Evolutionary conservation across 805 yeast genomes (phyloP).

Genomic region (Nakazawaea wickerhamii): DNA sequence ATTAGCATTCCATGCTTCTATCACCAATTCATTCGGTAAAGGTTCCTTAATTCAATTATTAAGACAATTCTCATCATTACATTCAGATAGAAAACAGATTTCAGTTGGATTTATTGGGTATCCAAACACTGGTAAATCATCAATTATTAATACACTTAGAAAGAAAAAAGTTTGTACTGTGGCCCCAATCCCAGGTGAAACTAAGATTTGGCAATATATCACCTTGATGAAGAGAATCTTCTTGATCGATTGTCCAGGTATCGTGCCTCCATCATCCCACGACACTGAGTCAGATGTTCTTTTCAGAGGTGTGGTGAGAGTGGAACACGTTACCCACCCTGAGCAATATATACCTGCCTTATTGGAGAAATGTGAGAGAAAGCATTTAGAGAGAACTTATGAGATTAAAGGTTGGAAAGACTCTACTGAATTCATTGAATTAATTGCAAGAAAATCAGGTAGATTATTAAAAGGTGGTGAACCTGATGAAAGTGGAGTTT

Average conservation of each 20-base stretch:
- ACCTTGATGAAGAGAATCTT: conserved; percentile 94
- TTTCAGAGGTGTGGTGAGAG: conserved; percentile 96
- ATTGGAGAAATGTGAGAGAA: conserved; percentile 75
- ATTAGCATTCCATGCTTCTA: conserved; percentile 95
- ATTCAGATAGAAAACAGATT: conserved; percentile 89
- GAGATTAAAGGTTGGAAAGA: conserved; percentile 87
- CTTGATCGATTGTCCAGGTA: conserved; percentile 97
- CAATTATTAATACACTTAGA: conserved; percentile 89
- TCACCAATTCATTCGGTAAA: conserved; percentile 95
- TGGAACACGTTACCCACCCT: conserved; percentile 93
- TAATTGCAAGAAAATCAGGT: conserved; percentile 89
- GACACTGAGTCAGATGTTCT: conserved; percentile 89
- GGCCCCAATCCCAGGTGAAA: conserved; percentile 98
- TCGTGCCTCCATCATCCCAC: conserved; percentile 89
- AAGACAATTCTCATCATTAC: conserved; percentile 88
- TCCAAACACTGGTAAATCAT: conserved; percentile 97
- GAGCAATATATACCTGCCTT: conserved; percentile 92
- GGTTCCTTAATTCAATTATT: conserved; percentile 91
- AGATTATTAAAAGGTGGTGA: conserved; percentile 95
- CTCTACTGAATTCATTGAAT: conserved; percentile 77
- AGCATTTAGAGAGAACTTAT: conserved; percentile 92
- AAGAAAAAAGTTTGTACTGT: conserved; percentile 94
- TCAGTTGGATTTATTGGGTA: conserved; percentile 97
- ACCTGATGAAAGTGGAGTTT: conserved; percentile 91
- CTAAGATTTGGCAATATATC: conserved; percentile 98